Percentiles rank a stretch among this genome's conserved stretches.
phyloP scores from a whole-genome alignment of 805 yeast species.

The Kodamaea lidongshanica region DNA sequence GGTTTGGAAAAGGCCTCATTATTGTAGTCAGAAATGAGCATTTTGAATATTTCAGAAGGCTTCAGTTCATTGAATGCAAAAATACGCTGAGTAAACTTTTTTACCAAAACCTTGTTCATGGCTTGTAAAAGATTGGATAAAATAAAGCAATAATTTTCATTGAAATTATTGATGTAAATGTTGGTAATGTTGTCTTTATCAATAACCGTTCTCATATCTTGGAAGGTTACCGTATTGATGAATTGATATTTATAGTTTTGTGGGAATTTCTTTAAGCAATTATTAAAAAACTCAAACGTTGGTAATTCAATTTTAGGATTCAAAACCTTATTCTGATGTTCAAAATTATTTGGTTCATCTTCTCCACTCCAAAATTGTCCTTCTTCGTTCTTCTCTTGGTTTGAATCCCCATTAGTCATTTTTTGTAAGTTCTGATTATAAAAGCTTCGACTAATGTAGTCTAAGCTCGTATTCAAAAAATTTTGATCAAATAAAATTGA shows the following conservation, averaged over 20 bases:
- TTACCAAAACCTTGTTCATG: conserved; percentile 52
- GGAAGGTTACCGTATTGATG: conserved; percentile 26
- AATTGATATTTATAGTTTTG: conserved; percentile 14
- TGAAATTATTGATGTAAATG: conserved; percentile 24
- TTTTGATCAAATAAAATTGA: conserved; percentile 71
- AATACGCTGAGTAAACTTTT: conserved; percentile 65
- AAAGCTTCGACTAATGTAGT: conserved; percentile 29
- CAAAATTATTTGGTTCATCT: conserved; percentile 23
- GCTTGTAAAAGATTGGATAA: conserved; percentile 48
- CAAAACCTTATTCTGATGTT: conserved; percentile 36
- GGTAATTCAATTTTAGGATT: conserved; percentile 32
- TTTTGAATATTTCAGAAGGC: conserved; percentile 57
- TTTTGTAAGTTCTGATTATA: conserved; percentile 31
- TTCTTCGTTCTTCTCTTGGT: conserved; percentile 2
- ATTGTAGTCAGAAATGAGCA: conserved; percentile 49
- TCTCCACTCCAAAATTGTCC: conserved; percentile 5
- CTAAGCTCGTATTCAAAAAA: conserved; percentile 33
- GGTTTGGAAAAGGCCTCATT: conserved; percentile 62
- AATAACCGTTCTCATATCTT: conserved; percentile 20
- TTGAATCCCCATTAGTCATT: conserved; percentile 7
- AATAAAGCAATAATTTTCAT: conserved; percentile 42
- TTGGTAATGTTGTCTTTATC: conserved; percentile 24
- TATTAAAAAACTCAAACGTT: conserved; percentile 32
- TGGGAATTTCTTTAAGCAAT: conserved; percentile 22
- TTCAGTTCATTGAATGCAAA: conserved; percentile 55